Evolutionary conservation across 306 rosid species (phyloP).

Genomic region (Glycine latifolia): DNA sequence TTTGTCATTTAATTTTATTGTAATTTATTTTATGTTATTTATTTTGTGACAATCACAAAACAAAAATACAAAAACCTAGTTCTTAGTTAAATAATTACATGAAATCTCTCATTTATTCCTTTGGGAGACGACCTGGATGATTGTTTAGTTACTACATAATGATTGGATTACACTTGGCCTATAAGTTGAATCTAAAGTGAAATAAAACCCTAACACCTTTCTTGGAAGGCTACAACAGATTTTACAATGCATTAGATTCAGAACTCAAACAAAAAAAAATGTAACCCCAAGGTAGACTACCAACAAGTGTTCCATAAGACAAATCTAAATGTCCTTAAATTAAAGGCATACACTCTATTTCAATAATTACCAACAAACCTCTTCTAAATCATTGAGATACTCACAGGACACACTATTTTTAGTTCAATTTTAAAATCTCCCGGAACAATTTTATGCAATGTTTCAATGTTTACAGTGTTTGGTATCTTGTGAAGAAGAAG

Average conservation of each 20-base stretch:
- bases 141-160: too few relatives aligned
- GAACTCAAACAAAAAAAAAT: conserved; percentile 32
- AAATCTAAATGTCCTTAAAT: conserved; percentile 22
- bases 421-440: conserved; percentile 66
- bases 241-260: conserved; percentile 16
- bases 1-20: too few relatives aligned
- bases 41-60: too few relatives aligned
- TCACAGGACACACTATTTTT: conserved; percentile 59
- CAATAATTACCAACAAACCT: conserved; percentile 25
- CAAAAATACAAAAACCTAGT: too few relatives aligned
- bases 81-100: too few relatives aligned
- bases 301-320: conserved; percentile 27
- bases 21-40: too few relatives aligned
- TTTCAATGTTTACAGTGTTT: conserved; percentile 52
- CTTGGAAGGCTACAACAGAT: conserved; percentile 61
- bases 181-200: too few relatives aligned
- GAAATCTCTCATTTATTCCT: too few relatives aligned
- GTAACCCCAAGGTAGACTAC: conserved; percentile 15
- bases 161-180: too few relatives aligned
- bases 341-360: conserved; percentile 13
- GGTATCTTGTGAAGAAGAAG: conserved; percentile 78
- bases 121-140: too few relatives aligned
- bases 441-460: conserved; percentile 58
- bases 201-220: conserved; percentile 7
- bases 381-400: conserved; percentile 16